Conservation (phyloP, 192 early-diverging fungal genomes). For the Radiomyces spectabilis region DNA sequence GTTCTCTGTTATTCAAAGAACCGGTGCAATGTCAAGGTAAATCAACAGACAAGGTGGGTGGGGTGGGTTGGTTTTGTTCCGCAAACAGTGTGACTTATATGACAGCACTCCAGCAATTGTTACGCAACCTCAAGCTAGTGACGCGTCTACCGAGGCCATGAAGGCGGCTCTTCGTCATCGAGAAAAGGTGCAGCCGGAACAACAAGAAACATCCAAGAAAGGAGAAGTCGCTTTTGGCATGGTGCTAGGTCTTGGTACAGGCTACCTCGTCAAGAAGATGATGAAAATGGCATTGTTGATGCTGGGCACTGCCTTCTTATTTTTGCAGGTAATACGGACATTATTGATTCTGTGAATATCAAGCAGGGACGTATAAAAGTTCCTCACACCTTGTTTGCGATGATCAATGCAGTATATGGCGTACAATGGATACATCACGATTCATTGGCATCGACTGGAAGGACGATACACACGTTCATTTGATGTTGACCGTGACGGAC, state of each 20-base stretch:
- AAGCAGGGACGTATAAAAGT: no score
- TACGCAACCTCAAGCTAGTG: background rate
- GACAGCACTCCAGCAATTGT: background rate
- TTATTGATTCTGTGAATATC: no score
- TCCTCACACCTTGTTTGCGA: no score
- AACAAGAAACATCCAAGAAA: slow-evolving; percentile 18
- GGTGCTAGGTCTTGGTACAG: slow-evolving; percentile 40
- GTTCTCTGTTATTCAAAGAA: no score
- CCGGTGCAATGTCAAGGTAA: slow-evolving; percentile 1
- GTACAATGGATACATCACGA: slow-evolving; percentile 31
- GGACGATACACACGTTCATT: slow-evolving; percentile 11
- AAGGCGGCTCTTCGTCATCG: no score
- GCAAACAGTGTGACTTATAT: background rate
- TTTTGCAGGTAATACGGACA: slow-evolving; percentile 27
- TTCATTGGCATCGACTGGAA: slow-evolving; percentile 36
- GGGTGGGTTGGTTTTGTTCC: background rate
- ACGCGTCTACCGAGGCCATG: background rate
- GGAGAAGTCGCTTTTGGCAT: slow-evolving; percentile 40
- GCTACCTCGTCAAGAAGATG: slow-evolving; percentile 41
- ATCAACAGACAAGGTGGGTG: no score
- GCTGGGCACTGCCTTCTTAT: slow-evolving; percentile 38
- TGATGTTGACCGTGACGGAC: slow-evolving; percentile 36
- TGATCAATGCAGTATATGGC: slow-evolving; percentile 27
- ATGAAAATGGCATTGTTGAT: slow-evolving; percentile 36
- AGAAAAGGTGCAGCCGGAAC: background rate